Evolutionary conservation across 352 stramenopile genomes (phyloP).

Genomic region (Plasmopara halstedii): DNA sequence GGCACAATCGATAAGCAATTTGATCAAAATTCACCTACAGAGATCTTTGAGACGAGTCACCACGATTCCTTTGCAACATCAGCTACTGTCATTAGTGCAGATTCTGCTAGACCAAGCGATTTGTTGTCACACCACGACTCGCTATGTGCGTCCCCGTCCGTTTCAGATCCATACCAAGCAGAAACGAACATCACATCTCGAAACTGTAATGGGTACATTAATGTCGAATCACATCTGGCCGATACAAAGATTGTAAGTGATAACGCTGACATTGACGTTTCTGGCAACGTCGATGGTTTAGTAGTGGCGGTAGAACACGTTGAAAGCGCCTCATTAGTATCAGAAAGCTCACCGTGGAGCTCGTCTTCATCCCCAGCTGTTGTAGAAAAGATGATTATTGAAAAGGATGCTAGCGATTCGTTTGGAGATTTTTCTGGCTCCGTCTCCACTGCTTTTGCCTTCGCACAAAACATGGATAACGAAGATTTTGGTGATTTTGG

Average conservation of each 20-base stretch:
- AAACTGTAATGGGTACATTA: neutral
- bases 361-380: slow-evolving; percentile 6
- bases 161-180: neutral
- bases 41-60: neutral
- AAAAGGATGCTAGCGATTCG: slow-evolving; percentile 1
- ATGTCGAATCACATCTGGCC: neutral
- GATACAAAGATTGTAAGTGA: neutral
- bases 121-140: neutral
- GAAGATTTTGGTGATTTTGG: slow-evolving; percentile 29
- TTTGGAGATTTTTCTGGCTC: slow-evolving; percentile 11
- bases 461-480: slow-evolving; percentile 18
- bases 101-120: neutral
- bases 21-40: neutral
- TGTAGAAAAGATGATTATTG: slow-evolving; percentile 7
- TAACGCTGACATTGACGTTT: slow-evolving; percentile 23
- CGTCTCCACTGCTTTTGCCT: slow-evolving; percentile 12
- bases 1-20: too few relatives aligned
- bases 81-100: neutral
- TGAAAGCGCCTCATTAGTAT: neutral
- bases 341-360: slow-evolving; percentile 7
- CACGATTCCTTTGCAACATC: neutral
- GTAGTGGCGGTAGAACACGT: neutral
- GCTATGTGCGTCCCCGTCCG: neutral
- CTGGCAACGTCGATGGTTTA: slow-evolving; percentile 33
- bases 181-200: neutral